Evolutionary conservation across 2,329 filamentous ascomycete species (phyloP), one percentile per base, ranked within the genome.

Genomic region (Aspergillus udagawae): DNA sequence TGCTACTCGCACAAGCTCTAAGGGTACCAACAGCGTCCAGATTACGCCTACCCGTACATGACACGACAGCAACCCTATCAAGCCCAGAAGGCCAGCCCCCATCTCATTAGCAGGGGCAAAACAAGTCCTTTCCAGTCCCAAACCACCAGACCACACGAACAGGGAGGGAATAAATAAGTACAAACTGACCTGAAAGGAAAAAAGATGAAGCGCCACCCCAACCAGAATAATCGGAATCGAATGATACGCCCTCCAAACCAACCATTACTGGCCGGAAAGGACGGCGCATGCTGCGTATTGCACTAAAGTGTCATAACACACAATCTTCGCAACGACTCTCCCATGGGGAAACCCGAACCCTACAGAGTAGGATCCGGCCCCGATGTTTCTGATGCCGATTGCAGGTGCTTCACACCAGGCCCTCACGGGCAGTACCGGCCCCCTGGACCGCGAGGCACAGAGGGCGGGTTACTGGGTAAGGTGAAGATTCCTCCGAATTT

Each of bases 401-500:
- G 88, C 90, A 90, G 82, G 84, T 89, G 88, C 86, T 74, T 90
- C 88, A 89, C 89, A 89, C 84, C 84, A 88, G 88, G 83, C 89
- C 90, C 89, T 93, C 83, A 83, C 89, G 86, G 88, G 89, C 88
- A 90, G 90, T 67, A 76, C 75, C 74, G 67, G 67, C 67, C 63
- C 59, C 53, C 52, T 38, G 56, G 53, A 48, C 41, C 44, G 62
- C 62, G 60, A 67, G 65, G 23, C n/a, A 65, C 65, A 68, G 70
- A 71, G 72, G 70, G 74, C 71, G 72, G 77, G 76, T 75, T 72
- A 78, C 75, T 59, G 63, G 65, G 59, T 54, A 60, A 71, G 54
- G 74, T 91, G 90, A 91, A 92, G 89, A 92, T 87, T 94, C 89
- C 91, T 94, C 91, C 90, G 90, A 94, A 93, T 94, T 94, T 94